Evolutionary conservation across 768 basidiomycete species (phyloP), one percentile per base, ranked within the genome.

Genomic region (Tulasnella calospora): DNA sequence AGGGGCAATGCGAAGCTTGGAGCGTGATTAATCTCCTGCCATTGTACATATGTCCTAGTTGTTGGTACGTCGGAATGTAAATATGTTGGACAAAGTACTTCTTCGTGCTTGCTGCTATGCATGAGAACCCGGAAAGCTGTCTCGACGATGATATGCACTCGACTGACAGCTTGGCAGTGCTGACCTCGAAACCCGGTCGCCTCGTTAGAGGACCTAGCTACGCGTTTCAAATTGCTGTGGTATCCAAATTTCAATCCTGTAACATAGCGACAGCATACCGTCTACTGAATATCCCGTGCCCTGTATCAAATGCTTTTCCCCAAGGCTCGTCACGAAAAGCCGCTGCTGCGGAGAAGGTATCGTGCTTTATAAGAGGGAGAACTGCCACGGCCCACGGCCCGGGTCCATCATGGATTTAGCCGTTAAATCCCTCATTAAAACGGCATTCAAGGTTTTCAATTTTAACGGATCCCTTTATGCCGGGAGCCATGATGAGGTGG

Each of bases 51-150:
- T 47, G 3, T 47, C 46, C 46, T 5, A 15, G 15, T 19, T 47
- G 46, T 47, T 47, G 46, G 46, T 47, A 47, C 21, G 46, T 47
- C 46, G 46, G 46, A 19, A 47, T 47, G 46, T 47, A 17, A 47
- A 47, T 47, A 47, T 15, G 15, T 19, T 51, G 51, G 51, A 51
- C 51, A 51, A 51, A 6, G n/a, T 51, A n/a, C 7, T 51, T 51
- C 84, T 91, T 92, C 0, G 51, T 51, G 51, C 51, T 51, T 23
- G 51, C 51, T 23, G n/a, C 23, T 5, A n/a, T n/a, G 51, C 51
- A 51, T 7, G 21, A n/a, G 51, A 51, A 51, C 8, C n/a, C 23
- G 27, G 30, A 27, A 67, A 13, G 6, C 61, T 27, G 61, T 15
- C 61, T 35, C 33, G 30, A 67, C 5, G 35, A 7, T 67, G 61